phyloP scores from a whole-genome alignment of 139 green algal genomes.

The Chloropicon primus region DNA sequence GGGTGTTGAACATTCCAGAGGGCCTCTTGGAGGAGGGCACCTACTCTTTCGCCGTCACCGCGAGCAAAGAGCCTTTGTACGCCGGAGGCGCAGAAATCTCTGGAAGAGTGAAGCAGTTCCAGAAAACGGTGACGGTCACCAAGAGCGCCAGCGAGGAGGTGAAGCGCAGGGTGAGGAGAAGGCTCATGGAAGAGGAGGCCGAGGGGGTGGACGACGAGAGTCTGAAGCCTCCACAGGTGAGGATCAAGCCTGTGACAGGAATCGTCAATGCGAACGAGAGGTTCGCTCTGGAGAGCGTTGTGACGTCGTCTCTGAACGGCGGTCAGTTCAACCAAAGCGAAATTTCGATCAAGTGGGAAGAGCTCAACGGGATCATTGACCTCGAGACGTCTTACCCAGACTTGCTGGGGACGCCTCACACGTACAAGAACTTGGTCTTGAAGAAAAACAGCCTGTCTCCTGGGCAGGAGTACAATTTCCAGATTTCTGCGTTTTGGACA shows the following conservation, averaged over 20 bases:
- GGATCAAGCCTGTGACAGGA: background rate
- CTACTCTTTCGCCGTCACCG: slow-evolving; percentile 8
- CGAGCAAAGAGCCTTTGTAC: slow-evolving; percentile 6
- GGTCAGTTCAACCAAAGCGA: background rate
- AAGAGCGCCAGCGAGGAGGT: background rate
- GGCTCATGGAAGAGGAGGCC: background rate
- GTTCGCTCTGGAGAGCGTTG: background rate
- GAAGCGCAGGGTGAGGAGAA: background rate
- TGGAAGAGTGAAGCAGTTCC: background rate
- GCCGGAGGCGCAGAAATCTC: background rate
- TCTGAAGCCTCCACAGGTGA: background rate
- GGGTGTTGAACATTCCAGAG: background rate
- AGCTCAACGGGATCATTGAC: slow-evolving; percentile 9
- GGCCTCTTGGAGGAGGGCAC: background rate
- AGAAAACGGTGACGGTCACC: background rate
- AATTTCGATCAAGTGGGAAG: slow-evolving; percentile 5
- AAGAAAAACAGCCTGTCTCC: background rate
- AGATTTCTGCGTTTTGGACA: slow-evolving; percentile 6
- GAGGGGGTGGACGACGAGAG: background rate
- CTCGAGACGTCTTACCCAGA: slow-evolving; percentile 2
- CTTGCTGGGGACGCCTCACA: background rate
- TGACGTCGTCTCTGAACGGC: background rate
- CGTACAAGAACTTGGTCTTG: slow-evolving; percentile 13
- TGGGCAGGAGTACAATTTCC: slow-evolving; percentile 13
- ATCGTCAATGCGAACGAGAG: slow-evolving; percentile 11